phyloP scores from a whole-genome alignment of 2,329 filamentous ascomycete genomes.

The Exophiala mesophila region DNA sequence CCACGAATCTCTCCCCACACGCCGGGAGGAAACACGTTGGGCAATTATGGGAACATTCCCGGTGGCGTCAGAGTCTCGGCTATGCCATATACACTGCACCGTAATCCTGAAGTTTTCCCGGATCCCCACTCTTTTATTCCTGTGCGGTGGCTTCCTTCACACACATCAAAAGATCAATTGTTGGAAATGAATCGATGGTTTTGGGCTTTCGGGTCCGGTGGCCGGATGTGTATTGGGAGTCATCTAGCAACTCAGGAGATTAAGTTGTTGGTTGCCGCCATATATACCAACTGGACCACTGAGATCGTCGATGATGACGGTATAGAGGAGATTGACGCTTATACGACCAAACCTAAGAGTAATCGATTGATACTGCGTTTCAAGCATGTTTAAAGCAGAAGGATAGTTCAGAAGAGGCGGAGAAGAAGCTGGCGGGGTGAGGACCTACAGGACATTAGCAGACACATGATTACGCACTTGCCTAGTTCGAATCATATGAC shows the following conservation, averaged over 20 bases:
- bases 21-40: constrained; percentile 32
- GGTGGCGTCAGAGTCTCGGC: constrained; percentile 42
- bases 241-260: constrained; percentile 57
- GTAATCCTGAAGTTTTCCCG: constrained; percentile 45
- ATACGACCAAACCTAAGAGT: constrained; percentile 55
- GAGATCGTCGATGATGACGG: constrained; percentile 57
- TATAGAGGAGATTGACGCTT: constrained; percentile 62
- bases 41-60: constrained; percentile 39
- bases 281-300: constrained; percentile 65
- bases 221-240: constrained; percentile 47
- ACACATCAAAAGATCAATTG: constrained; percentile 32
- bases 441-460: not conserved
- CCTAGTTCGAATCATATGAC: no score
- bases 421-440: not conserved
- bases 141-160: constrained; percentile 44
- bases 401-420: not conserved
- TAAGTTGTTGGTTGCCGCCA: constrained; percentile 63
- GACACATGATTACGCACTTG: no score
- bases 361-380: constrained; percentile 58
- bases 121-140: constrained; percentile 45
- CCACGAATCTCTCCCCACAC: constrained; percentile 45
- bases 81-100: constrained; percentile 50
- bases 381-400: constrained; percentile 27
- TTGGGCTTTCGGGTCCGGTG: constrained; percentile 49
- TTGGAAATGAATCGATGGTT: constrained; percentile 46